A percentile compares a stretch with the other conserved stretches of the same genome.
Conservation (phyloP, 2,329 filamentous ascomycete genomes). For the Pseudogymnoascus sp. region DNA sequence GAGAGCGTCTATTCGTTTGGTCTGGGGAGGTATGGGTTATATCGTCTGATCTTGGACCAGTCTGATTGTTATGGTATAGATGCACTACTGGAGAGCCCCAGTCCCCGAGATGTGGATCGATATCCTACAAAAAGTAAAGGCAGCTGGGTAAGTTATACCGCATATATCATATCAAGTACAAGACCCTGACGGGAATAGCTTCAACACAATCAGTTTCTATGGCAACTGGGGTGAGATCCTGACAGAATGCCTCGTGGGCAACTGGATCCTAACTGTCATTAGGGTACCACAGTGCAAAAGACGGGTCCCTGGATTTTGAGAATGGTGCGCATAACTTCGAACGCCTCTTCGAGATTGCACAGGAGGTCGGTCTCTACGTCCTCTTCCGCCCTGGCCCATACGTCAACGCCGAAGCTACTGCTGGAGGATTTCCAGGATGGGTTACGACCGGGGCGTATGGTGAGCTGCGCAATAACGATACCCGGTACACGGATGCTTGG, state of each 20-base stretch:
- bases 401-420: constrained; percentile 56
- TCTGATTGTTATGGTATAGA: constrained; percentile 17
- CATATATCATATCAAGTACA: not conserved
- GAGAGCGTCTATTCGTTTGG: constrained; percentile 44
- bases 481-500: constrained; percentile 46
- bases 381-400: constrained; percentile 54
- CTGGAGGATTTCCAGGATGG: constrained; percentile 56
- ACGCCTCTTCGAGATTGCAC: constrained; percentile 44
- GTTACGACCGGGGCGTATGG: constrained; percentile 54
- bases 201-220: constrained; percentile 42
- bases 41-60: no score
- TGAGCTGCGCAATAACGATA: constrained; percentile 43
- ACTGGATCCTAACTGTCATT: not conserved
- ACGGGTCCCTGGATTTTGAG: constrained; percentile 41
- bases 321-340: constrained; percentile 48
- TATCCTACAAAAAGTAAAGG: constrained; percentile 45
- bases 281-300: constrained; percentile 40
- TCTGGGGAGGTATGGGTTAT: constrained; percentile 35
- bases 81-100: constrained; percentile 46
- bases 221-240: constrained; percentile 32
- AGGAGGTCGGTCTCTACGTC: constrained; percentile 47
- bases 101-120: constrained; percentile 44
- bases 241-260: not conserved
- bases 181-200: constrained; percentile 25
- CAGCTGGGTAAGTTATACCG: constrained; percentile 28